Evolutionary conservation across 2,329 filamentous ascomycete species (phyloP).

Genomic region (Aureobasidium sp.): DNA sequence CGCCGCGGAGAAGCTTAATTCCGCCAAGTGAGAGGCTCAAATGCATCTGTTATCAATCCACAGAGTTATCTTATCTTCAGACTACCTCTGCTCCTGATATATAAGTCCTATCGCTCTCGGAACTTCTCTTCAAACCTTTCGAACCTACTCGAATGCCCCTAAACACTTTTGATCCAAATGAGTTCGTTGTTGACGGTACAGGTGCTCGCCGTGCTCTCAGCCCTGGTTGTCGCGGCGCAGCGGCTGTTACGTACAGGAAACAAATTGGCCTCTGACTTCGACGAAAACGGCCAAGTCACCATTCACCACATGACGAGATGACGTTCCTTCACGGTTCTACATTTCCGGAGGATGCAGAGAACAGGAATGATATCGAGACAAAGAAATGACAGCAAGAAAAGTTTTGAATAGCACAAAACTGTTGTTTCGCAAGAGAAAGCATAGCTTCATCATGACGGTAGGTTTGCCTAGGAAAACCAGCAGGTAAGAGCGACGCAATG

Average conservation of each 20-base stretch:
- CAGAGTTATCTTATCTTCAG: slow-evolving; percentile 3
- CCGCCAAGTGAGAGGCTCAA: slow-evolving; percentile 3
- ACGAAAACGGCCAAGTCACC: slow-evolving; percentile 3
- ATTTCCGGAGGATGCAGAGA: neutral
- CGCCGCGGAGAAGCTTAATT: slow-evolving; percentile 8
- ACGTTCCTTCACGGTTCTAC: neutral
- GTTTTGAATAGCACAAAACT: neutral
- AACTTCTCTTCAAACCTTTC: neutral
- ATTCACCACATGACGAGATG: slow-evolving; percentile 6
- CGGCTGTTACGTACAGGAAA: slow-evolving; percentile 11
- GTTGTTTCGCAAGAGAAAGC: neutral
- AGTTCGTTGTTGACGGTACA: neutral
- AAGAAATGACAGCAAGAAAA: too few relatives aligned
- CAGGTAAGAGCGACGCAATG: neutral
- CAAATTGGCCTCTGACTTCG: neutral
- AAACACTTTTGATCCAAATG: neutral
- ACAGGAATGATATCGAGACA: neutral
- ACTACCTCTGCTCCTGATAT: slow-evolving; percentile 4
- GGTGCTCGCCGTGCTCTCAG: neutral
- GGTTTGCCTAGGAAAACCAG: neutral
- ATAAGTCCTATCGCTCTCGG: neutral
- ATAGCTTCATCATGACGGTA: neutral
- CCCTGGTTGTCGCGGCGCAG: neutral
- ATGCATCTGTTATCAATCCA: slow-evolving; percentile 2
- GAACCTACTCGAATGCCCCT: neutral